Base-by-base conservation (phyloP, 495 filamentous ascomycete genomes). In the Hyphodiscus hymeniophilus region DNA sequence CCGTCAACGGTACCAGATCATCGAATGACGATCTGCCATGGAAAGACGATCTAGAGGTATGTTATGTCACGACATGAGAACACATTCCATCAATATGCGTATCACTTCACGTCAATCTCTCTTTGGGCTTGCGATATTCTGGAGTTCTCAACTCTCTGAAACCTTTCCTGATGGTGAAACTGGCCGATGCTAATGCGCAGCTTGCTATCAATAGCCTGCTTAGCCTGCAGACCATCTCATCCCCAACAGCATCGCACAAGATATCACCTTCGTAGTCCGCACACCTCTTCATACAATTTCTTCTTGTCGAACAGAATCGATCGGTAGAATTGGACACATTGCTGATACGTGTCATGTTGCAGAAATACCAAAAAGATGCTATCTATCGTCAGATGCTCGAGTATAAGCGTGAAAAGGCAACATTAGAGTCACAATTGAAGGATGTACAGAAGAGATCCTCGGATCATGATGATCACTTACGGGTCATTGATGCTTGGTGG, bases 351-450 rank as follows among this genome's bases (percentile, higher is more conserved):
- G 42, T 33, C 17, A 48, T 43, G 45, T 53, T 51, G 63, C 63
- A 98, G 92, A 80, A 83, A 56, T 96, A 87, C 60, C 89, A 95
- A 70, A 98, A 98, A 65, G 92, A 95, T 74, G 92, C 92, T 48
- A 96, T 98, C 60, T 82, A 85, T 61, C 87, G 92, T 23, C 91
- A 96, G 61, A 95, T 98, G 91, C 82, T 85, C 57, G 94, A 97
- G 63, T 95, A 89, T 63, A 96, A 95, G 65, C 77, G 94, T 39
- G 88, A 96, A 60, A 87, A 85, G 63, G 71, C 71, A 26, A 80
- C 79, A 15, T 64, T 95, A 38, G 91, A 96, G 65, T 63, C 72
- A 32, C 84, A 82, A 55, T 65, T 92, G 42, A 81, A 77, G 52
- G 84, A 91, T 44, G 70, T 89, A 48, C 73, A 82, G 35, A 90